Evolutionary conservation across 306 rosid genomes (phyloP).

Genomic region (Rosa multiflora): DNA sequence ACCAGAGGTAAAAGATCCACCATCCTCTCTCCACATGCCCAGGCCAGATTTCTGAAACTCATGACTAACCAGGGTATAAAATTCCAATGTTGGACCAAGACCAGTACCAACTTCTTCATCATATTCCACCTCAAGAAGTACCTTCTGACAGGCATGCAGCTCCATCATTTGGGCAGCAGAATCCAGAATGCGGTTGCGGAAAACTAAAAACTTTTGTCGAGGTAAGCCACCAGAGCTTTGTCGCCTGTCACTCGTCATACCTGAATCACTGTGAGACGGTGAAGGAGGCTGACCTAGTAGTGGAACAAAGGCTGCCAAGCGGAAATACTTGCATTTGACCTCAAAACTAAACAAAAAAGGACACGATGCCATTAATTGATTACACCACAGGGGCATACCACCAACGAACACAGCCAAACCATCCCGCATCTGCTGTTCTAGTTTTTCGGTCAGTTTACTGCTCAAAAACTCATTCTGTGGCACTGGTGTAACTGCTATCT

Average conservation of each 20-base stretch:
- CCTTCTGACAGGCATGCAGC: constrained; percentile 61
- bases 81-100: constrained; percentile 97
- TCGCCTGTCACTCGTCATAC: constrained; percentile 49
- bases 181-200: constrained; percentile 62
- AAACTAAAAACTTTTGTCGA: constrained; percentile 81
- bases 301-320: constrained; percentile 73
- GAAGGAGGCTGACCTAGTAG: constrained; percentile 43
- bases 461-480: constrained; percentile 82
- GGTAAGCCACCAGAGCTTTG: constrained; percentile 46
- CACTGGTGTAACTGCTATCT: constrained; percentile 51
- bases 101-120: constrained; percentile 98
- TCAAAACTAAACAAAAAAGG: constrained; percentile 90
- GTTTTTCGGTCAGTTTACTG: constrained; percentile 84
- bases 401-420: constrained; percentile 65
- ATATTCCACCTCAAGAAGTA: constrained; percentile 88
- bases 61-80: constrained; percentile 87
- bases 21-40: constrained; percentile 90
- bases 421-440: constrained; percentile 97
- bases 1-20: constrained; percentile 34
- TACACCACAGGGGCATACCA: constrained; percentile 92
- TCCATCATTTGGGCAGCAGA: constrained; percentile 96
- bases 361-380: constrained; percentile 68
- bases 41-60: constrained; percentile 82
- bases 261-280: constrained; percentile 50
- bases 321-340: constrained; percentile 88